Evolutionary conservation across 2,329 filamentous ascomycete species (phyloP).

Genomic region (Fusarium buxicola): DNA sequence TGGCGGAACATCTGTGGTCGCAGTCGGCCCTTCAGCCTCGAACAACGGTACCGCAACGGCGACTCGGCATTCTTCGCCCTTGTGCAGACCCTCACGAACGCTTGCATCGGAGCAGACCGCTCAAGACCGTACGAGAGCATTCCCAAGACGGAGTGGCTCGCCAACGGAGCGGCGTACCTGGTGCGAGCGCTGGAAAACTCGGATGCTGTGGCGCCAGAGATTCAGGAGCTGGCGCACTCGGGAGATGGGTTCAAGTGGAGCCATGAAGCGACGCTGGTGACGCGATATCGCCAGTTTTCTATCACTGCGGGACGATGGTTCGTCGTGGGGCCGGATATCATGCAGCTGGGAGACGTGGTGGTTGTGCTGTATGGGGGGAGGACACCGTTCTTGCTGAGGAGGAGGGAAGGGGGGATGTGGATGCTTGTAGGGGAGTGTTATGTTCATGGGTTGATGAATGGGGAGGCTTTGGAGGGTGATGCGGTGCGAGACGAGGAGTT

Average conservation of each 20-base stretch:
- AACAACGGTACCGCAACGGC: conserved; percentile 42
- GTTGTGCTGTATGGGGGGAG: conserved; percentile 50
- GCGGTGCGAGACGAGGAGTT: conserved; percentile 47
- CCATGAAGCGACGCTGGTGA: conserved; percentile 51
- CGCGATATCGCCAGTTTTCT: conserved; percentile 50
- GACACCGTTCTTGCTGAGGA: conserved; percentile 49
- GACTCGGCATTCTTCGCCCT: conserved; percentile 50
- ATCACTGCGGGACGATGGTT: conserved; percentile 49
- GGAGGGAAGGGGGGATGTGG: conserved; percentile 34
- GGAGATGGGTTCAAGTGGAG: conserved; percentile 52
- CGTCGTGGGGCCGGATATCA: conserved; percentile 49
- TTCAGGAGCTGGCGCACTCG: conserved; percentile 43
- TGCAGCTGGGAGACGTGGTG: conserved; percentile 48
- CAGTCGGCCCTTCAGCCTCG: conserved; percentile 39
- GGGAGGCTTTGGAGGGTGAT: conserved; percentile 45
- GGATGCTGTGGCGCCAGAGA: conserved; percentile 30
- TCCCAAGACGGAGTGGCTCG: conserved; percentile 45
- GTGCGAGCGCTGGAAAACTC: conserved; percentile 32
- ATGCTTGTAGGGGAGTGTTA: conserved; percentile 53
- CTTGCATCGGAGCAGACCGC: conserved; percentile 46
- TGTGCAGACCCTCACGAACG: conserved; percentile 52
- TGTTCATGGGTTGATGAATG: conserved; percentile 53
- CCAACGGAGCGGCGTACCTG: conserved; percentile 50
- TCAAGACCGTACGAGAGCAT: conserved; percentile 43
- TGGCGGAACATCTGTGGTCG: conserved; percentile 47